Conservation (phyloP, 805 yeast genomes). For the Candida arabinofermentans region DNA sequence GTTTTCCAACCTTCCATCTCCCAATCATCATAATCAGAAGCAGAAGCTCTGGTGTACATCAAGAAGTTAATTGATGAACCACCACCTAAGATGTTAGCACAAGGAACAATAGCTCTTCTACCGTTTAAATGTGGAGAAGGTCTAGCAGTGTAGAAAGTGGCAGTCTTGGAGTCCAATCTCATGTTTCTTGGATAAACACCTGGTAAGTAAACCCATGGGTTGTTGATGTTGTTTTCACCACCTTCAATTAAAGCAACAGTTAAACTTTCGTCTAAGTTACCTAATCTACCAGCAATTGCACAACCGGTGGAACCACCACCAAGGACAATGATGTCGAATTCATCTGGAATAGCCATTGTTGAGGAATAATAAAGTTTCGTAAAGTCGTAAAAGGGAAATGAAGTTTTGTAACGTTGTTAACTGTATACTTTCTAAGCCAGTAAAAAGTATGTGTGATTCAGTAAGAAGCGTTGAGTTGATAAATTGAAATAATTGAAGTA, state of each 20-base stretch:
- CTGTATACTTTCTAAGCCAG: neutral
- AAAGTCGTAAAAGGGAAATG: neutral
- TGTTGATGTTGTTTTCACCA: conserved; percentile 29
- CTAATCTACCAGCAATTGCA: conserved; percentile 27
- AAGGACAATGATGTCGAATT: conserved; percentile 27
- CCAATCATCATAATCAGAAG: conserved; percentile 30
- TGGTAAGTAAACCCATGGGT: conserved; percentile 29
- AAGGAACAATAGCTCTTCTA: conserved; percentile 29
- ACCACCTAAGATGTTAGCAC: conserved; percentile 29
- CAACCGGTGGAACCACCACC: conserved; percentile 31
- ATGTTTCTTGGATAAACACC: conserved; percentile 30
- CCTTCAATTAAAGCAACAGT: conserved; percentile 27
- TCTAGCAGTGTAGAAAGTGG: conserved; percentile 26
- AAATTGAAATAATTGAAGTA: too few species aligned
- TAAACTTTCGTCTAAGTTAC: conserved; percentile 24
- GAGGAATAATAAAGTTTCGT: neutral
- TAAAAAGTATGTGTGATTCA: too few species aligned
- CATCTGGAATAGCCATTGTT: conserved; percentile 27
- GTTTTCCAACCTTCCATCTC: conserved; percentile 28
- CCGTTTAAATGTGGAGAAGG: conserved; percentile 28
- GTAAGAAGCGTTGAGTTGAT: too few species aligned
- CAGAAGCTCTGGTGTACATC: conserved; percentile 31
- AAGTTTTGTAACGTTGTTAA: neutral
- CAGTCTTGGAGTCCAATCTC: conserved; percentile 29
- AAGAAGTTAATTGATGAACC: conserved; percentile 29